Evolutionary conservation across 2,329 filamentous ascomycete species (phyloP), one percentile per base, ranked within the genome.

Genomic region (Aspergillus bombycis): DNA sequence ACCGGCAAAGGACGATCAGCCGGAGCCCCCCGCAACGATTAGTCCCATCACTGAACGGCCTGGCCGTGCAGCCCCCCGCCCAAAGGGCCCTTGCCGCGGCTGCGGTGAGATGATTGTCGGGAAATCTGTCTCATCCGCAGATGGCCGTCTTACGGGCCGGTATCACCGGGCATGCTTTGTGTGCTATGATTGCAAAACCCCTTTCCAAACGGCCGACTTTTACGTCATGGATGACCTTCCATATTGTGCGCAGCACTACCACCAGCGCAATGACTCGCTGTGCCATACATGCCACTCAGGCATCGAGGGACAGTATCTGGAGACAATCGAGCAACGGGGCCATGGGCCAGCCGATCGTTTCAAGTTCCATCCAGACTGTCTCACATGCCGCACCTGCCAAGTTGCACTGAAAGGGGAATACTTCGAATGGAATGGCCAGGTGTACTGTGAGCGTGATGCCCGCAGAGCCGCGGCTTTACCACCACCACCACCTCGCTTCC

Each of bases 161-260:
- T 99, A 97, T 77, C 95, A 99, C 83, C 96, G 96, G 77, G 86
- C 90, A 5, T 99, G 94, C 77, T 98, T 99, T 75, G 91, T 94
- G 12, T 99, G 95, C 83, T 87, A 88, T 5, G 93, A 91, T 1
- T 99, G 95, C 81, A 83, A 84, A 12, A 85, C 89, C 60, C 90
- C 93, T 0, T 99, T 98, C 74, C 83, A 89, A 23, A 96, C 93
- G 0, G 87, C 92, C 1, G 93, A 95, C 63, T 98, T 98, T 72
- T 99, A 99, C 75, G 94, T 99, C 12, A 86, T 93, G 64, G 81
- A 91, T 67, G 93, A 99, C 78, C 85, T 88, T 63, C 95, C 95
- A 0, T 97, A 94, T 79, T 98, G 95, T 78, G 90, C 93, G 69
- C 88, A 89, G 57, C 93, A 98, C 78, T 99, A 98, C 75, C 95